Base-by-base conservation (phyloP, 768 basidiomycete genomes). In the Tylopilus sp. region DNA sequence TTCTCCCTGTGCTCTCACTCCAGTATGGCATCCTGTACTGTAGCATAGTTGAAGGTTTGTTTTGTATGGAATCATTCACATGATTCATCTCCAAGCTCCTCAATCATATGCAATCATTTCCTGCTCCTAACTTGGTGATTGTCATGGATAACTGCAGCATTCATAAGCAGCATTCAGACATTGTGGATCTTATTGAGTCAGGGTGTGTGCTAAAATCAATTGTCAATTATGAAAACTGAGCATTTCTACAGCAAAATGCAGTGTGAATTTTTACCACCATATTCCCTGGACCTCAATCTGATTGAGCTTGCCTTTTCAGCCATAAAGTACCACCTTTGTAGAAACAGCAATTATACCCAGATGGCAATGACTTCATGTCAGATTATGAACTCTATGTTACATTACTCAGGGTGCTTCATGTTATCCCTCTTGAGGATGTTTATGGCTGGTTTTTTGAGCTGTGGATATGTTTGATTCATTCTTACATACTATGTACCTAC, bases 41-140 rank as follows among this genome's bases (percentile, higher is more conserved):
- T 9, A 17, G 49, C 1, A 38, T 56, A 3, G 30, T 56, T 8
- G 30, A 56, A 19, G 42, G 46, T 4, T 56, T 36, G 76, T 78
- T 54, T 11, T 25, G 24, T 14, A 25, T 24, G 1, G 38, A 40
- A 2, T 12, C 24, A 14, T 41, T 41, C 24, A 24, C 34, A 0
- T 22, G 60, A 0, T 78, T 74, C 52, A 60, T 79, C n/a, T 12
- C 37, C 61, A 5, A 56, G 62, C 1, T 55, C 77, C 66, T 77
- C 1, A 60, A 65, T 25, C 33, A 53, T 3, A 78, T 78, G 76
- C 53, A 73, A 19, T 73, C 70, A 2, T 41, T 14, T 25, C 24
- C 24, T 3, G 13, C 24, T 4, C 40, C 13, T 1, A 25, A 41
- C 16, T 41, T 16, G 1, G 40, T 41, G 13, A 41, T 41, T 25